Conservation (phyloP, 768 basidiomycete genomes). For the Clavaria fumosa region DNA sequence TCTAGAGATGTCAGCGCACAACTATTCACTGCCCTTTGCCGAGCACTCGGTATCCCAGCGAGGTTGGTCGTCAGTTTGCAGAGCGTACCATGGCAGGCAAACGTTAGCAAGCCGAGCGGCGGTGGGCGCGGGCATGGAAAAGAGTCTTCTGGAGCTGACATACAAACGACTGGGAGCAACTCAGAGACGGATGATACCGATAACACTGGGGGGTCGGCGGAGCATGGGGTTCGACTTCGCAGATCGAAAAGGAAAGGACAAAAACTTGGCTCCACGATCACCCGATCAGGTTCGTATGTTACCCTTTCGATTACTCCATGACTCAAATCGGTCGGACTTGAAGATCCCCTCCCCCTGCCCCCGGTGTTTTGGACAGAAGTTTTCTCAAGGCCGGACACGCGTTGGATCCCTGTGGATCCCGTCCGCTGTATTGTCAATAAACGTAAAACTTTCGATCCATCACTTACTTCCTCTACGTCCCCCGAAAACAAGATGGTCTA, state of each 20-base stretch:
- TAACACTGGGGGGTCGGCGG: slow-evolving; percentile 39
- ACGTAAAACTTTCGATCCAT: slow-evolving; percentile 66
- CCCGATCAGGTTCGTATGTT: slow-evolving; percentile 7
- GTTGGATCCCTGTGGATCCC: slow-evolving; percentile 91
- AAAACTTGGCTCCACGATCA: slow-evolving; percentile 20
- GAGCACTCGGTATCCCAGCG: slow-evolving; percentile 75
- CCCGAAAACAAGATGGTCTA: slow-evolving; percentile 79
- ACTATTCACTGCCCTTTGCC: slow-evolving; percentile 79
- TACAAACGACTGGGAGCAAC: too few species aligned
- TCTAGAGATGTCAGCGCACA: slow-evolving; percentile 80
- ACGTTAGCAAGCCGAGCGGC: slow-evolving; percentile 33
- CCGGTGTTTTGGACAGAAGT: slow-evolving; percentile 97
- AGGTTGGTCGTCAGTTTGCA: slow-evolving; percentile 84
- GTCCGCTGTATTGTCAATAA: slow-evolving; percentile 69
- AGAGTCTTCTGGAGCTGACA: too few species aligned
- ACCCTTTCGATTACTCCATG: background rate
- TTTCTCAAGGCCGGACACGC: slow-evolving; percentile 79
- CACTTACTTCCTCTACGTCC: slow-evolving; percentile 17
- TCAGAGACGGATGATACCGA: too few species aligned
- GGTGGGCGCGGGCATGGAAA: slow-evolving; percentile 25
- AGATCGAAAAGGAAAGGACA: slow-evolving; percentile 37
- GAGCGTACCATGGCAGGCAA: slow-evolving; percentile 78
- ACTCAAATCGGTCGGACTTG: slow-evolving; percentile 5
- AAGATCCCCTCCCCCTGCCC: slow-evolving; percentile 48
- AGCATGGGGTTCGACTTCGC: slow-evolving; percentile 41